Percentiles rank a stretch among this genome's conserved stretches.
Conservation (phyloP, 1,284 basidiomycete species). For the Sporisorium graminicola region DNA sequence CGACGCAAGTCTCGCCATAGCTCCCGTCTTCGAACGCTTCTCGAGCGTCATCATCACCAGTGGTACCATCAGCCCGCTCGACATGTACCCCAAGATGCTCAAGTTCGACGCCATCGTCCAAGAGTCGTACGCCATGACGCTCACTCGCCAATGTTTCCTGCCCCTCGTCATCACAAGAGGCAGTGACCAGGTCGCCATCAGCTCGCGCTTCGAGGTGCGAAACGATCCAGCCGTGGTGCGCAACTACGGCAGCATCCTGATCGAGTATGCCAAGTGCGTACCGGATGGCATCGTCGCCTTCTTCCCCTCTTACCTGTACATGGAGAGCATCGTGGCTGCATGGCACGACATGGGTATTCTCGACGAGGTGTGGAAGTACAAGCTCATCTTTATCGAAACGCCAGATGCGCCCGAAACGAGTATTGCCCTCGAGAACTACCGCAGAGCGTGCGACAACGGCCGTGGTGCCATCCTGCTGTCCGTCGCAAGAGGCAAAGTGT, state of each 20-base stretch:
- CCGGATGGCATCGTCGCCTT: constrained; percentile 99
- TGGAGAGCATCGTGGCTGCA: constrained; percentile 99
- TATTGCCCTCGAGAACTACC: constrained; percentile 96
- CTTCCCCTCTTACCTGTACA: constrained; percentile 99
- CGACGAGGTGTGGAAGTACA: constrained; percentile 99
- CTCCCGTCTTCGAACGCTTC: constrained; percentile 97
- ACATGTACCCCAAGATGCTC: constrained; percentile 99
- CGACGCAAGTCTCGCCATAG: constrained; percentile 96
- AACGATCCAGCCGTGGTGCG: constrained; percentile 99
- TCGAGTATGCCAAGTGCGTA: constrained; percentile 97
- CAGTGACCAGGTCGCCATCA: constrained; percentile 97
- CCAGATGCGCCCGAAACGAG: constrained; percentile 99
- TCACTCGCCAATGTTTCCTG: constrained; percentile 95
- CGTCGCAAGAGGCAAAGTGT: constrained; percentile 98
- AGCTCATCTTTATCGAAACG: constrained; percentile 99
- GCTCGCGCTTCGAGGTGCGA: constrained; percentile 98
- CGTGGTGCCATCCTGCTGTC: constrained; percentile 95
- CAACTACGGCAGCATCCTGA: constrained; percentile 97
- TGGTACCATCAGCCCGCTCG: constrained; percentile 96
- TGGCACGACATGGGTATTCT: constrained; percentile 99
- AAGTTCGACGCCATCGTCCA: constrained; percentile 97
- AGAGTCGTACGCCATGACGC: constrained; percentile 98
- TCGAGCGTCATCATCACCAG: constrained; percentile 98
- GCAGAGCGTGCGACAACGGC: constrained; percentile 97
- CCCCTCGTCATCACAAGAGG: constrained; percentile 98